phyloP scores from a whole-genome alignment of 352 stramenopile genomes.

The Globisporangium spiculum region DNA sequence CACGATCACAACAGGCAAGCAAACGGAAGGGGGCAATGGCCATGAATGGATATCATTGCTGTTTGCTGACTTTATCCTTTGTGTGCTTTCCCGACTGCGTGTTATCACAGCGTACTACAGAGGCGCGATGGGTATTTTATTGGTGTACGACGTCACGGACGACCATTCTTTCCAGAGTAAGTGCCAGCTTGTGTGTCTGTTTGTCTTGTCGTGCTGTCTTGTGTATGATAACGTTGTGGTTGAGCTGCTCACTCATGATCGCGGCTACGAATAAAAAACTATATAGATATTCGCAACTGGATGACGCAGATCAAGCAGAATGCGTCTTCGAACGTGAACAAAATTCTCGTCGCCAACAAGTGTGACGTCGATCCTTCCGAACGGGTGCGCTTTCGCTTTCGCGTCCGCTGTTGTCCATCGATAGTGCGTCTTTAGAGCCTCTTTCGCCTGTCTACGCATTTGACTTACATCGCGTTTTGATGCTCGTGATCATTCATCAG shows the following conservation, averaged over 20 bases:
- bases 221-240: not conserved
- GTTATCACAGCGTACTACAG: conserved; percentile 82
- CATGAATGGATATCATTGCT: too few species aligned
- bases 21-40: not conserved
- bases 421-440: not conserved
- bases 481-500: conserved; percentile 25
- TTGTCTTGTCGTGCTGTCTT: not conserved
- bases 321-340: conserved; percentile 99
- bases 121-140: conserved; percentile 88
- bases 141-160: conserved; percentile 93
- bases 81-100: not conserved
- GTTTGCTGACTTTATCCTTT: not conserved
- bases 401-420: not conserved
- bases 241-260: not conserved
- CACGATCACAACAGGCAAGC: conserved; percentile 74
- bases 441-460: not conserved
- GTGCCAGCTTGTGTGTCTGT: conserved; percentile 4
- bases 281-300: conserved; percentile 86
- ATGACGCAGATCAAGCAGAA: conserved; percentile 95
- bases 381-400: conserved; percentile 63
- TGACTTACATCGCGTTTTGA: not conserved
- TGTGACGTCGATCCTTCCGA: conserved; percentile 96
- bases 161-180: conserved; percentile 90
- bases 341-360: conserved; percentile 99
- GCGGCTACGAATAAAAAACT: not conserved